Conservation (phyloP, 352 stramenopile species). For the Phytophthora megakarya region DNA sequence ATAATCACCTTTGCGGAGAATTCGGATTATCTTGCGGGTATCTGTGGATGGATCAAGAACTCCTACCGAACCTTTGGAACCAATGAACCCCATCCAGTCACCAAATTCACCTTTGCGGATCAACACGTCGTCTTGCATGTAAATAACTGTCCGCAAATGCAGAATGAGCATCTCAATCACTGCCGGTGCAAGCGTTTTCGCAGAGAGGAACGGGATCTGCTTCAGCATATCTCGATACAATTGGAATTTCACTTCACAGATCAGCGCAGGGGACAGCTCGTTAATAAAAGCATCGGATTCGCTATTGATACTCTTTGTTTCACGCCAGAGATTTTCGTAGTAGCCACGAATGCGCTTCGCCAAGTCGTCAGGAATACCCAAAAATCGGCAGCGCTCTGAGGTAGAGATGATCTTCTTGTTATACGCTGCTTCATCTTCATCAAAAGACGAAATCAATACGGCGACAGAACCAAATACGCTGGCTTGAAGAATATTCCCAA, state of each 20-base stretch:
- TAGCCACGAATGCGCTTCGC: slow-evolving; percentile 61
- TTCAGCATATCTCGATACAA: slow-evolving; percentile 81
- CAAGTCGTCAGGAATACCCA: slow-evolving; percentile 62
- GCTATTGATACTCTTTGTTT: slow-evolving; percentile 65
- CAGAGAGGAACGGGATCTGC: slow-evolving; percentile 77
- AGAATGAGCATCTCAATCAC: slow-evolving; percentile 84
- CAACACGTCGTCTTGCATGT: slow-evolving; percentile 82
- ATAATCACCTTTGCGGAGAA: slow-evolving; percentile 74
- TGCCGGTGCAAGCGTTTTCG: slow-evolving; percentile 60
- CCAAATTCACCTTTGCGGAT: slow-evolving; percentile 82
- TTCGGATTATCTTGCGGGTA: slow-evolving; percentile 57
- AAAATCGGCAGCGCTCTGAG: slow-evolving; percentile 66
- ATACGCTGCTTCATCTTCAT: slow-evolving; percentile 68
- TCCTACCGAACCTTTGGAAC: slow-evolving; percentile 67
- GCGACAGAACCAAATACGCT: slow-evolving; percentile 74
- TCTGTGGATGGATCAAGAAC: slow-evolving; percentile 63
- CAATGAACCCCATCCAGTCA: slow-evolving; percentile 87
- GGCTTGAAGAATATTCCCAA: slow-evolving; percentile 70
- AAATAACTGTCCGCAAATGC: slow-evolving; percentile 72
- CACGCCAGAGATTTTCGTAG: slow-evolving; percentile 73
- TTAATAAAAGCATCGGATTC: slow-evolving; percentile 80
- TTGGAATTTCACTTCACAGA: slow-evolving; percentile 82
- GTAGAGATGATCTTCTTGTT: slow-evolving; percentile 74
- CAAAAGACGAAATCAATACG: slow-evolving; percentile 67
- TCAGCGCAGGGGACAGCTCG: slow-evolving; percentile 67